Percentiles rank a stretch among this genome's conserved stretches.
phyloP scores from a whole-genome alignment of 768 basidiomycete genomes.

The Lactarius indigo region DNA sequence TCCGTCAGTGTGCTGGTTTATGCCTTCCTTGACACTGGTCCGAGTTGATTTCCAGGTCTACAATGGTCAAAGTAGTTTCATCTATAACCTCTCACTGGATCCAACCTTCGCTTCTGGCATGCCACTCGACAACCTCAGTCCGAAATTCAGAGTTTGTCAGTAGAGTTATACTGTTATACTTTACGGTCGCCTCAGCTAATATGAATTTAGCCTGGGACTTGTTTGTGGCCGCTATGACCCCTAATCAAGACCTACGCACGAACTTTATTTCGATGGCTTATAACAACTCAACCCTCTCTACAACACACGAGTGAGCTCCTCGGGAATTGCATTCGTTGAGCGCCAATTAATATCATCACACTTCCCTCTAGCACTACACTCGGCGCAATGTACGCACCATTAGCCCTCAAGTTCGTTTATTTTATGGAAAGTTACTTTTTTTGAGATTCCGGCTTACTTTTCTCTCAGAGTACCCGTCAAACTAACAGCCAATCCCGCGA shows the following conservation, averaged over 20 bases:
- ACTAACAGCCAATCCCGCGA: background rate
- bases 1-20: constrained; percentile 6
- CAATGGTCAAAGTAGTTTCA: constrained; percentile 2
- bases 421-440: background rate
- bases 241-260: background rate
- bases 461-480: background rate
- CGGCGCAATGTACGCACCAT: constrained; percentile 26
- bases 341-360: background rate
- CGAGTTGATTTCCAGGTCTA: constrained; percentile 3
- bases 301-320: constrained; percentile 10
- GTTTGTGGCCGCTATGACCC: constrained; percentile 13
- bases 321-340: background rate
- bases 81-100: background rate
- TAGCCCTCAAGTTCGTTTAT: constrained; percentile 24
- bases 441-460: background rate
- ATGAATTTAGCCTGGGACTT: constrained; percentile 5
- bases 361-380: constrained; percentile 21
- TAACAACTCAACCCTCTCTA: background rate
- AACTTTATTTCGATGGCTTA: constrained; percentile 9
- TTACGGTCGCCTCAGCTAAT: background rate
- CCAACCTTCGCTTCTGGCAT: background rate
- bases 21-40: background rate
- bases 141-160: too few species aligned
- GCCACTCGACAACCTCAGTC: constrained; percentile 2
- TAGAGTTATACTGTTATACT: background rate